These are phyloP conservation scores for Lavandula angustifolia DNA, from an alignment of 257 asterid genomes.

Conservation along the genomic window DNA sequence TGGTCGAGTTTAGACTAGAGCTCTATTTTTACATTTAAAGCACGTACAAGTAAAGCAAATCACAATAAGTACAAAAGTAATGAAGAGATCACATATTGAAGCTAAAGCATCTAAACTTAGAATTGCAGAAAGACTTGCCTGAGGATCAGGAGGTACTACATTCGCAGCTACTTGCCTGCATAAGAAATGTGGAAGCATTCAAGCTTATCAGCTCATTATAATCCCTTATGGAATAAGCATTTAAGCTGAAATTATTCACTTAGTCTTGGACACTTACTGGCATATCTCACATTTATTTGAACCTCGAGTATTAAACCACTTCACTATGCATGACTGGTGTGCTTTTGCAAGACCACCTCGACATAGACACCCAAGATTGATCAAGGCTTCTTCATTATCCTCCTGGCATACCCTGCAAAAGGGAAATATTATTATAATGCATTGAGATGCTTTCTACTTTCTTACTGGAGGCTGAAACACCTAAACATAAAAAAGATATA, in stretches of 20 bases:
- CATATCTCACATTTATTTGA: conserved; percentile 81
- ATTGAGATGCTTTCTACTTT: too few relatives aligned
- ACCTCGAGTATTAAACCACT: conserved; percentile 74
- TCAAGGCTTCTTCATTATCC: conserved; percentile 52
- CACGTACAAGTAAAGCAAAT: conserved; percentile 13
- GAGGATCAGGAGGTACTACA: conserved; percentile 61
- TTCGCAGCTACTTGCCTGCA: conserved; percentile 68
- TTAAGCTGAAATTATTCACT: conserved; percentile 24
- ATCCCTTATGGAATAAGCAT: conserved; percentile 5
- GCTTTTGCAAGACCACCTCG: conserved; percentile 79
- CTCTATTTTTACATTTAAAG: background rate
- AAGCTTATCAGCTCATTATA: too few relatives aligned
- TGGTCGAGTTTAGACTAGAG: conserved; percentile 11
- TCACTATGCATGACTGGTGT: conserved; percentile 64
- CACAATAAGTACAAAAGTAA: conserved; percentile 14
- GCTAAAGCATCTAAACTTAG: conserved; percentile 16
- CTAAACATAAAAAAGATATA: conserved; percentile 30
- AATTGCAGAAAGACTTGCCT: conserved; percentile 45
- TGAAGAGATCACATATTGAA: conserved; percentile 1
- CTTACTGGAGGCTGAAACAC: conserved; percentile 57
- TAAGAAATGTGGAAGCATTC: conserved; percentile 38
- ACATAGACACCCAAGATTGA: conserved; percentile 66
- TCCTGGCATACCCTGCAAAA: conserved; percentile 8
- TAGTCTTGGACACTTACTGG: conserved; percentile 49
- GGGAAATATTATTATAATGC: too few relatives aligned